A percentile compares a stretch with the other conserved stretches of the same genome.
Conservation (phyloP, 371 early-diverging fungal genomes). For the Synchytrium microbalum region DNA sequence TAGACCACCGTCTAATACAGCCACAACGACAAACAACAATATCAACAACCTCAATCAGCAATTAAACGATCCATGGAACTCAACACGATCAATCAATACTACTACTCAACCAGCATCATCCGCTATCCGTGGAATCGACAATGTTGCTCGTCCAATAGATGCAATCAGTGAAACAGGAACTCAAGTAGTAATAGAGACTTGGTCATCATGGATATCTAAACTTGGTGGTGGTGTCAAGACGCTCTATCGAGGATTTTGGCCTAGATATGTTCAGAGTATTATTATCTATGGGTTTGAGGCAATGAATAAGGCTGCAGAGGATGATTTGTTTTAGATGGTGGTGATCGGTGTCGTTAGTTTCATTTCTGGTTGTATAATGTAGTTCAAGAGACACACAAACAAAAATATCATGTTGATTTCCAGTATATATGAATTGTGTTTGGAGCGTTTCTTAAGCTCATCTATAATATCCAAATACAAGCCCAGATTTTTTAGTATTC, state of each 20-base stretch:
- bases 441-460: no score
- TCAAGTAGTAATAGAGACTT: not conserved
- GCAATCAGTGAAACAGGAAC: not conserved
- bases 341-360: no score
- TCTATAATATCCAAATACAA: no score
- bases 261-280: slow-evolving; percentile 25
- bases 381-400: no score
- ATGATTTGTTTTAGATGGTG: slow-evolving; percentile 6
- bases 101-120: no score
- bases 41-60: no score
- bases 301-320: not conserved
- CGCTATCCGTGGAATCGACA: not conserved
- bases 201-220: not conserved
- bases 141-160: not conserved
- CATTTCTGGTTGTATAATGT: no score
- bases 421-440: no score
- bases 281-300: slow-evolving; percentile 9
- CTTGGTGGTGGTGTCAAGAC: slow-evolving; percentile 18
- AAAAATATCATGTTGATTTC: no score
- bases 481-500: no score
- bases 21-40: not conserved
- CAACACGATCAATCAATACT: no score
- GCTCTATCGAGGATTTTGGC: slow-evolving; percentile 39
- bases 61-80: not conserved
- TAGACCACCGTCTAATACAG: no score